A percentile compares a stretch with the other conserved stretches of the same genome.
phyloP scores from a whole-genome alignment of 305 asterid species.

The Fraxinus albicans region DNA sequence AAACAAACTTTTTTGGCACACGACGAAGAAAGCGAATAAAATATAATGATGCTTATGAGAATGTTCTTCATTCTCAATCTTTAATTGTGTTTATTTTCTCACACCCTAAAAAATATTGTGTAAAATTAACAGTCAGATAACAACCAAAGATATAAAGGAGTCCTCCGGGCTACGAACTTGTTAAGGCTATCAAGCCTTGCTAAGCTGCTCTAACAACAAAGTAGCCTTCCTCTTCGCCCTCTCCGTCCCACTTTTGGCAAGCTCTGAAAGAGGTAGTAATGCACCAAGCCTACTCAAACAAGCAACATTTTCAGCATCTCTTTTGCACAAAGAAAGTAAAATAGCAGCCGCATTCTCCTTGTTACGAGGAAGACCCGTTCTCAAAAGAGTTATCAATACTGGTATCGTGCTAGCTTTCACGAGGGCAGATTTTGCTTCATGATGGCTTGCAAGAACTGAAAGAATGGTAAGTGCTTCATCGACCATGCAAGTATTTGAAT shows the following conservation, averaged over 20 bases:
- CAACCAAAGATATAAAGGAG: slow-evolving; percentile 24
- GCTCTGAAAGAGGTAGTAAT: slow-evolving; percentile 55
- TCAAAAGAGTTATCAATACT: slow-evolving; percentile 59
- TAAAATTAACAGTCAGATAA: slow-evolving; percentile 26
- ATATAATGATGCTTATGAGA: slow-evolving; percentile 23
- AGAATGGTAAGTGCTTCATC: slow-evolving; percentile 86
- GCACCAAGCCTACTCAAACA: slow-evolving; percentile 73
- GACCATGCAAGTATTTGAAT: slow-evolving; percentile 61
- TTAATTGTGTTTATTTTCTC: not conserved
- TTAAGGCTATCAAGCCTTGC: slow-evolving; percentile 41
- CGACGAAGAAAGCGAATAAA: slow-evolving; percentile 32
- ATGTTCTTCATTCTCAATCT: slow-evolving; percentile 24
- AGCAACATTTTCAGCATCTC: slow-evolving; percentile 63
- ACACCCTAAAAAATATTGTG: slow-evolving; percentile 39
- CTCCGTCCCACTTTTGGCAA: slow-evolving; percentile 72
- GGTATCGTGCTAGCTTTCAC: slow-evolving; percentile 66
- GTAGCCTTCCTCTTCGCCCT: slow-evolving; percentile 78
- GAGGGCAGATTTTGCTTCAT: slow-evolving; percentile 62
- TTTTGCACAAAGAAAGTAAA: slow-evolving; percentile 70
- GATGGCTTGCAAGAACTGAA: slow-evolving; percentile 74
- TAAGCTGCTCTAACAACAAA: slow-evolving; percentile 70
- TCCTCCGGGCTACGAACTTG: slow-evolving; percentile 22
- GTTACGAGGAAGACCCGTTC: slow-evolving; percentile 58
- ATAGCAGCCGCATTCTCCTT: slow-evolving; percentile 76
- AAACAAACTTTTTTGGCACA: slow-evolving; percentile 22